phyloP scores from a whole-genome alignment of 495 filamentous ascomycete species.

The Bombardia bombarda region DNA sequence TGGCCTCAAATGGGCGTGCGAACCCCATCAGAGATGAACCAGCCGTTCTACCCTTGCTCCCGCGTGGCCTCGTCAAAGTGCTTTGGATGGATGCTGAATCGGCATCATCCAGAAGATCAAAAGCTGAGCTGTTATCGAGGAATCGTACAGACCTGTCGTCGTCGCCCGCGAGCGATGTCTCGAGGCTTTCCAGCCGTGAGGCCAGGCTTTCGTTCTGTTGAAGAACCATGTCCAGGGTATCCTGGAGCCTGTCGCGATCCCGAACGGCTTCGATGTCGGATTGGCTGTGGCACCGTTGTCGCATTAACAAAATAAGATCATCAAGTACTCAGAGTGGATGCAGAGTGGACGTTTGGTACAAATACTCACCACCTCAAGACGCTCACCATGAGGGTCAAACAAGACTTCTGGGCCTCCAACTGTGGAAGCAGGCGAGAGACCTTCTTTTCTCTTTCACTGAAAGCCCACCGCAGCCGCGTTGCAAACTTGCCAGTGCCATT shows the following conservation, averaged over 20 bases:
- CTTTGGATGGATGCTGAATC: too few relatives aligned
- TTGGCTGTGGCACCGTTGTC: not conserved
- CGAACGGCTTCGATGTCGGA: constrained; percentile 1
- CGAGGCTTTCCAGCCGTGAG: not conserved
- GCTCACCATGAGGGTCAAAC: constrained; percentile 1
- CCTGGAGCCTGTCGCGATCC: constrained; percentile 1
- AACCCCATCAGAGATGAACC: too few relatives aligned
- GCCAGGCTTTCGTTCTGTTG: not conserved
- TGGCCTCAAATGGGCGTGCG: too few relatives aligned
- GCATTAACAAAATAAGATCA: not conserved
- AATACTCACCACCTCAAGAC: constrained; percentile 2
- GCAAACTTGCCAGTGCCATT: too few relatives aligned
- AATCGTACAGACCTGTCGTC: not conserved
- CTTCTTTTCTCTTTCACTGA: constrained; percentile 1
- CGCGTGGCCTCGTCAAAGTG: too few relatives aligned
- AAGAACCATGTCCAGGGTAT: not conserved
- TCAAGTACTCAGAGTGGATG: not conserved
- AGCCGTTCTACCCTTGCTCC: too few relatives aligned
- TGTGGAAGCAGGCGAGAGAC: constrained; percentile 1
- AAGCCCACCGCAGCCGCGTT: constrained; percentile 2
- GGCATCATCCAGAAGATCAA: too few relatives aligned
- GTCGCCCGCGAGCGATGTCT: not conserved
- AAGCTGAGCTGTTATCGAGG: not conserved
- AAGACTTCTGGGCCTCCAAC: constrained; percentile 1
- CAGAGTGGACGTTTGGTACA: not conserved